Evolutionary conservation across 495 filamentous ascomycete species (phyloP), one percentile per base, ranked within the genome.

Genomic region (Penicillium diatomitis): DNA sequence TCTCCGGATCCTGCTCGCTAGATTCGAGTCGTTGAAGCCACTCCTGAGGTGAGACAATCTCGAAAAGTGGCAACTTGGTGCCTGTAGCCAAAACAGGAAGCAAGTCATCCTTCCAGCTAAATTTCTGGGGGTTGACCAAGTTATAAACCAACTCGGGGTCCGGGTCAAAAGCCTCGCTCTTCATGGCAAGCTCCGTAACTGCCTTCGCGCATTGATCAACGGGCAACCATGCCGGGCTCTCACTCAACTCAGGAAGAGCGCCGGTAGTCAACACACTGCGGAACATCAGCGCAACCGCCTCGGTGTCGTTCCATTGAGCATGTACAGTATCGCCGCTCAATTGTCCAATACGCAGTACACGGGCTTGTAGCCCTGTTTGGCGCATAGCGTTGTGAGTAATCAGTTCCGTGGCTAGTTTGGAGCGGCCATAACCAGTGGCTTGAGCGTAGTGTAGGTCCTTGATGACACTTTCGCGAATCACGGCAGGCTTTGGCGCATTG

Each of bases 251-350:
- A 2, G 83, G 83, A 4, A 87, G 62, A 34, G 69, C 71, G 4
- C 71, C 71, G 0, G 75, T 69, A 0, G 75, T 60, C 12, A 63
- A 54, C 4, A 71, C 67, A 5, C 68, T 77, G 29, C 70, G 72
- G 34, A 85, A 65, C 74, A 85, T 76, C 38, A 83, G 56, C 33
- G 83, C 78, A 58, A 81, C 82, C 6, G 80, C 81, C 57, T 86
- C 83, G 0, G 69, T 78, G 11, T 67, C 63, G 50, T 84, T 86
- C 83, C 83, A 85, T 9, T 78, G 67, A 0, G 81, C 83, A 31
- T 52, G 57, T 31, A 64, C 47, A 0, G 68, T 79, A 56, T 83
- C 79, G 2, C 77, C 82, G n/a, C 71, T 72, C 4, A 86, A 61
- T 54, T 85, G 83, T 0, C 83, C 83, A n/a, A 85, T 72, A 20